Base-by-base conservation (phyloP, 306 rosid genomes). In the Mimosa bimucronata region DNA sequence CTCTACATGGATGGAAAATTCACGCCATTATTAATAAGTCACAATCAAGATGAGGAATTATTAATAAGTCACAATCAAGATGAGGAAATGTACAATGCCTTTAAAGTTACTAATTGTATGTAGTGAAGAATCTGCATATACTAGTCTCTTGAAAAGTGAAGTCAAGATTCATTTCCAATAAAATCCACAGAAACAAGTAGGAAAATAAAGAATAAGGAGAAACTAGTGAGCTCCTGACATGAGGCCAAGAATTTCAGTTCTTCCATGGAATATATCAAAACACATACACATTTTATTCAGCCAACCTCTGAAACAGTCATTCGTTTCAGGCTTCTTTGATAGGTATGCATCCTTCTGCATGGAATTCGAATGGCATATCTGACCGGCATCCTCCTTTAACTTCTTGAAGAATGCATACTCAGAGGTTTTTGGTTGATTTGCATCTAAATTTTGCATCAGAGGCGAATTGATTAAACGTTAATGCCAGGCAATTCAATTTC, bases 391-490 rank as follows among this genome's bases (percentile, higher is more conserved):
- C 81, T 89, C 84, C 93, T 87, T 94, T 57, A 92, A 79, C 83
- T 89, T 94, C 92, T 82, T 90, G 40, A 89, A 92, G 83, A 92
- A 92, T 40, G 97, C 94, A 76, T 77, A 94, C 87, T 92, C 98
- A 0, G 97, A 89, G 77, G 97, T 94, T 88, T 94, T 92, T 2
- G 94, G 85, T 60, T 73, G 82, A 61, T 65, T 88, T 88, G 78
- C 79, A 79, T 78, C 86, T 76, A 26, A 50, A 58, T 65, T 69
- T 76, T 42, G 21, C 38, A 83, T 75, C 81, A 85, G 77, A 67
- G 29, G 38, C 50, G 64, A 55, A 85, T 46, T 25, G 9, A 62
- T 38, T 12, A 48, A 66, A 37, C 64, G 72, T 4, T n/a, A 75
- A 70, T 74, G 41, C 68, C 62, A 75, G 46, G 26, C 28, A 58